Evolutionary conservation across 1,284 basidiomycete genomes (phyloP).

Genomic region (Tilletia walkeri): DNA sequence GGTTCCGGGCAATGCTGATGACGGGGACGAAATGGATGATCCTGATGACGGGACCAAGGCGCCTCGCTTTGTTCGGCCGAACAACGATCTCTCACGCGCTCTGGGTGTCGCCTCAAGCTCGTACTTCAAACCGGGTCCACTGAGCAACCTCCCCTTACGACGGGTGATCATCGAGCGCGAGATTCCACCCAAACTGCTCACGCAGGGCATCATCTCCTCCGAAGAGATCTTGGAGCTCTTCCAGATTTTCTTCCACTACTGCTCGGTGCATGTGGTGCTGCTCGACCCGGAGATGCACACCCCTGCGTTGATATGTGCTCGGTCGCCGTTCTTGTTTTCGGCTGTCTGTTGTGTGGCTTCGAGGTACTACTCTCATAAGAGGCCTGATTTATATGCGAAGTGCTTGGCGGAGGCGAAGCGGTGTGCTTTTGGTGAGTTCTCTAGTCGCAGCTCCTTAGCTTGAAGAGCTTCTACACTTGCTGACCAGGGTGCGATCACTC

Average conservation of each 20-base stretch:
- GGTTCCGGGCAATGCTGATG: background rate
- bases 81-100: background rate
- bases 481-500: too few species aligned
- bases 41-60: background rate
- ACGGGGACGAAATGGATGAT: background rate
- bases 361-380: conserved; percentile 74
- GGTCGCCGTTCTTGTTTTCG: conserved; percentile 54
- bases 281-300: conserved; percentile 55
- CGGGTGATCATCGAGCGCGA: conserved; percentile 84
- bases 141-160: conserved; percentile 61
- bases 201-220: conserved; percentile 74
- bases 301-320: conserved; percentile 50
- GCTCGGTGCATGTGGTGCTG: conserved; percentile 43
- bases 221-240: conserved; percentile 84
- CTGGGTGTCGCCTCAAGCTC: conserved; percentile 82
- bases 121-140: conserved; percentile 86
- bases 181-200: conserved; percentile 75
- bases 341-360: conserved; percentile 84
- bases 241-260: conserved; percentile 72
- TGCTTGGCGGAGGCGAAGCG: conserved; percentile 82
- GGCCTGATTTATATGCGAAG: conserved; percentile 77
- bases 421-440: conserved; percentile 70
- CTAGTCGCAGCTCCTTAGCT: conserved; percentile 56
- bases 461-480: too few species aligned
- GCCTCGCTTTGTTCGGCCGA: background rate